Evolutionary conservation across 331 rosid genomes (phyloP), one percentile per base, ranked within the genome.

Genomic region (Arachis monticola): DNA sequence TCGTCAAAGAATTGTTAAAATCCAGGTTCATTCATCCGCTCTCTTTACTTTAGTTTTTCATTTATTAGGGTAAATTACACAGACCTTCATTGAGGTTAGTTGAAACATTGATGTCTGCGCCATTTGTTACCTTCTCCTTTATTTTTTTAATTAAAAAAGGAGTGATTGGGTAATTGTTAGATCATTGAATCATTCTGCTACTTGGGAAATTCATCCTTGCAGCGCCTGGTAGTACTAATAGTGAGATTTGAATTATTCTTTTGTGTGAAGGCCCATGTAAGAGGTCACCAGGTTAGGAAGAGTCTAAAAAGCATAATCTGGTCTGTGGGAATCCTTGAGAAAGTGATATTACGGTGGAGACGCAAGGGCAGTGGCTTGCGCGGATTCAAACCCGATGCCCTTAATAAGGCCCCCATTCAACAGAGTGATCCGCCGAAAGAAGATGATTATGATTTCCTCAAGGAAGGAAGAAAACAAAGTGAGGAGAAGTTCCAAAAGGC

Each of bases 201-300:
- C 14, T 77, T 68, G 52, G 71, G 61, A 64, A 59, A 80, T 56
- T 59, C 62, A 32, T 58, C 48, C 44, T 46, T 58, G 7, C 59
- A 3, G 57, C 17, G 41, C 57, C 44, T 57, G 66, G 44, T 7
- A 65, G 45, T 52, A 64, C 51, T 67, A 30, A 51, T 64, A 61
- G 83, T 90, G 84, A 88, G 81, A 75, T 69, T 48, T 50, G 48
- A 63, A 17, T 17, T 91, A 66, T 81, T 81, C 30, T 77, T 57
- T 84, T 72, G 63, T 83, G 56, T 77, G 32, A 79, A 92, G 98
- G 98, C 98, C 79, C 95, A 87, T 86, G 90, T 92, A 46, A 90
- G 98, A 82, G 98, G 98, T 67, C 98, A 92, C 81, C 98, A 90
- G 83, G 95, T 92, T 61, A 87, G 98, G 85, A 92, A 92, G 83